Percentiles rank a stretch among this genome's conserved stretches.
Conservation (phyloP, 2,329 filamentous ascomycete species). For the Endocalyx cinctus region DNA sequence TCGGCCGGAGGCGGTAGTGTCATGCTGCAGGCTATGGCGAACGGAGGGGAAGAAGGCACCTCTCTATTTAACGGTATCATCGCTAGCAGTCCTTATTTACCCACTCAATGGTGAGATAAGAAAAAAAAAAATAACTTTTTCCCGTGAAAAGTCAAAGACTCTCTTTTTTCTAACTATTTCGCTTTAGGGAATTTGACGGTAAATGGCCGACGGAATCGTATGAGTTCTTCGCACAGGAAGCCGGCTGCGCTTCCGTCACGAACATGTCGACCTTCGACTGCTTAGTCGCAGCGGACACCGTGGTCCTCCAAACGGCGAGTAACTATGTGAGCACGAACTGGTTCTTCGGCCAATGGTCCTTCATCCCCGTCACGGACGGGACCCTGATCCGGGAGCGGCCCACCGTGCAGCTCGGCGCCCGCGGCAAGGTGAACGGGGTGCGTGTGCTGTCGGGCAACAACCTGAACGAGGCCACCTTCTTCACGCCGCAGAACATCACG, state of each 20-base stretch:
- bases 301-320: constrained; percentile 31
- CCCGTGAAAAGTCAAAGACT: neutral
- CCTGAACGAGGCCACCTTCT: constrained; percentile 32
- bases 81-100: constrained; percentile 43
- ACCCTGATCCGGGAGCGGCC: constrained; percentile 27
- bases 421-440: constrained; percentile 27
- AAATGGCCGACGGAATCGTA: constrained; percentile 26
- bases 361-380: constrained; percentile 34
- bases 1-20: constrained; percentile 49
- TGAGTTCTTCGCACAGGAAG: constrained; percentile 27
- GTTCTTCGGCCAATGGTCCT: constrained; percentile 28
- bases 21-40: constrained; percentile 42
- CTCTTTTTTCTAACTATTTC: neutral
- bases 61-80: constrained; percentile 41
- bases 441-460: constrained; percentile 30
- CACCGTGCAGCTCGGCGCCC: constrained; percentile 20
- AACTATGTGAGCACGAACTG: constrained; percentile 21
- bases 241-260: constrained; percentile 24
- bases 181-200: constrained; percentile 29
- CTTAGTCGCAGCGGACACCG: constrained; percentile 27
- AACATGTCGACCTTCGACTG: constrained; percentile 28
- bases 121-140: neutral
- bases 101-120: constrained; percentile 42
- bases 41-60: constrained; percentile 36
- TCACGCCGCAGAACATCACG: constrained; percentile 32